Percentiles rank a stretch among this genome's conserved stretches.
Conservation (phyloP, 2,329 filamentous ascomycete genomes). For the Xenosphaeropsis pyriputrescens region DNA sequence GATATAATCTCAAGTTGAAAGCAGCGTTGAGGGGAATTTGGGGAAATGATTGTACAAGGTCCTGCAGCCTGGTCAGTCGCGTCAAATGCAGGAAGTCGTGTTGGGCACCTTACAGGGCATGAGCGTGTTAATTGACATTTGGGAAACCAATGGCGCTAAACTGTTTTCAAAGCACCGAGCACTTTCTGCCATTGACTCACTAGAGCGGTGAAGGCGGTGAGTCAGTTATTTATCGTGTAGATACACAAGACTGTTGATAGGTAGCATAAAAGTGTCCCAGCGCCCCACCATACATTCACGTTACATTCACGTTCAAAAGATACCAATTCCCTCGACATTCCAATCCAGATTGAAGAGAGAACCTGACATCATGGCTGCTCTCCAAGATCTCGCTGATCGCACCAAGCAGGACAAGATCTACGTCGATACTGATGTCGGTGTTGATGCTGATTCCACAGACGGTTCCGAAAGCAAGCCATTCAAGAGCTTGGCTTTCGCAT, state of each 20-base stretch:
- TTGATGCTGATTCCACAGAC: constrained; percentile 49
- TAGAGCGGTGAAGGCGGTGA: constrained; percentile 1
- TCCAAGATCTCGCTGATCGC: constrained; percentile 35
- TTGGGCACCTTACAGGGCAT: neutral
- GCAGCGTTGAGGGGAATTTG: neutral
- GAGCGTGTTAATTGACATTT: neutral
- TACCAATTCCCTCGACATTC: too few species aligned
- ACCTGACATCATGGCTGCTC: constrained; percentile 11
- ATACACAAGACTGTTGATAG: too few species aligned
- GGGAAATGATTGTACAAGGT: neutral
- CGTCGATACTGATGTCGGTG: constrained; percentile 68
- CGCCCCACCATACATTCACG: too few species aligned
- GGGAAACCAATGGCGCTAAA: too few species aligned
- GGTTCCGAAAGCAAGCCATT: constrained; percentile 64
- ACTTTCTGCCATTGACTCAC: constrained; percentile 1
- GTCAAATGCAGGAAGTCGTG: neutral
- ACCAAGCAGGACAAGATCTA: constrained; percentile 40
- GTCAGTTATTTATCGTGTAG: too few species aligned
- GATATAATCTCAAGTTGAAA: neutral
- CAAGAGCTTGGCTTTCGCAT: constrained; percentile 68
- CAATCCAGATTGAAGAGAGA: neutral
- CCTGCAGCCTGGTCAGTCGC: neutral
- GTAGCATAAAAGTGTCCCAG: too few species aligned
- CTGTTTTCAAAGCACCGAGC: neutral
- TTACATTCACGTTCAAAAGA: too few species aligned